These are phyloP conservation scores for Musa itinerans DNA, from an alignment of 176 grass and related monocot genomes.

Conservation along the genomic window DNA sequence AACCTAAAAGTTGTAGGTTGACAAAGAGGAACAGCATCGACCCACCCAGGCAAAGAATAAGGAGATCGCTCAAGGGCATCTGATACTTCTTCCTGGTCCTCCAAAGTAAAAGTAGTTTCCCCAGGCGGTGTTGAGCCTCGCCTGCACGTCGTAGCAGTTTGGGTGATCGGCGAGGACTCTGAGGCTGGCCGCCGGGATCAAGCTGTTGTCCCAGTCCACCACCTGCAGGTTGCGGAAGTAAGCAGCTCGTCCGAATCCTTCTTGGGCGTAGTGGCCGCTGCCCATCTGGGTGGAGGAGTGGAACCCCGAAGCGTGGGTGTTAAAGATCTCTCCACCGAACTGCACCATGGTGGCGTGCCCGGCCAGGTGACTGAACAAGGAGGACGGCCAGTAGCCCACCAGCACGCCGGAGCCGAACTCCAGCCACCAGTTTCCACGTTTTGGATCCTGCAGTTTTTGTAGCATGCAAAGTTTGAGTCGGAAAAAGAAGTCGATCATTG, in stretches of 20 bases:
- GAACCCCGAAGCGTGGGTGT: neutral
- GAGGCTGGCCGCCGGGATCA: neutral
- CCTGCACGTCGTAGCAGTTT: neutral
- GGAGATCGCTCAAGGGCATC: neutral
- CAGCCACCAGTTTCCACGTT: constrained; percentile 13
- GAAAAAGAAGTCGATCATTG: too few relatives aligned
- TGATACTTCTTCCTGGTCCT: neutral
- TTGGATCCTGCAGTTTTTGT: constrained; percentile 1
- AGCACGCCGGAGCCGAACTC: neutral
- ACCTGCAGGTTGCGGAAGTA: neutral
- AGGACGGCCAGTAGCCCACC: constrained; percentile 15
- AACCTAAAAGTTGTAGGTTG: too few relatives aligned
- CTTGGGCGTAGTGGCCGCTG: constrained; percentile 1
- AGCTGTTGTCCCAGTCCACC: neutral
- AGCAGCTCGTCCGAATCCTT: neutral
- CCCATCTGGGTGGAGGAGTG: constrained; percentile 16
- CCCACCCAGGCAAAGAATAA: too few relatives aligned
- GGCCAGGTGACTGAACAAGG: neutral
- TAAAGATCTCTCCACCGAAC: constrained; percentile 9
- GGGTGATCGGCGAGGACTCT: neutral
- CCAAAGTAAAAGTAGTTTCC: constrained; percentile 1
- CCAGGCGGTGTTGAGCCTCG: neutral
- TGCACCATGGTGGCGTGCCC: neutral
- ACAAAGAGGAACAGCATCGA: too few relatives aligned
- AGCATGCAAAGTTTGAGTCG: too few relatives aligned